phyloP scores from a whole-genome alignment of 1,284 basidiomycete species.

The Irpex sp. region DNA sequence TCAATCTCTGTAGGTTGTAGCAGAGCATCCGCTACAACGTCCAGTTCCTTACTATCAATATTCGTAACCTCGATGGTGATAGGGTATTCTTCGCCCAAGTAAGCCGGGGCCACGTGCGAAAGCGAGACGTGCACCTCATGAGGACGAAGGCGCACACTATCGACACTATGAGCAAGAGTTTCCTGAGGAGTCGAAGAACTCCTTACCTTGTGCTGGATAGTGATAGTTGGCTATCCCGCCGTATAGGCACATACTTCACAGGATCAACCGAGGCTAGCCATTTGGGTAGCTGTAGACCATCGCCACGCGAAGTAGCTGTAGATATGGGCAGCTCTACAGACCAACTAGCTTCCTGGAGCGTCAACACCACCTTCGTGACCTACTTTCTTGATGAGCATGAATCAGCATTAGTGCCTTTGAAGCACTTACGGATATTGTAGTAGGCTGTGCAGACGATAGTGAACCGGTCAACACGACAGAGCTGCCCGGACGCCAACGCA shows the following conservation, averaged over 20 bases:
- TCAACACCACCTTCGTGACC: conserved; percentile 50
- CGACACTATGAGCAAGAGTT: background rate
- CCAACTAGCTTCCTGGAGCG: conserved; percentile 58
- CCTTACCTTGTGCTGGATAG: conserved; percentile 40
- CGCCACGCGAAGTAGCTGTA: conserved; percentile 33
- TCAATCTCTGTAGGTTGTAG: conserved; percentile 79
- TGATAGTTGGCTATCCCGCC: conserved; percentile 42
- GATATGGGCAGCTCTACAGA: conserved; percentile 57
- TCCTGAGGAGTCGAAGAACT: conserved; percentile 9
- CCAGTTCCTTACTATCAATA: conserved; percentile 61
- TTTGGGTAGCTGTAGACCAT: conserved; percentile 27
- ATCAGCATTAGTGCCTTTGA: background rate
- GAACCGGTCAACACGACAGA: conserved; percentile 56
- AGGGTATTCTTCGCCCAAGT: conserved; percentile 74
- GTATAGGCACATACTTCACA: conserved; percentile 47
- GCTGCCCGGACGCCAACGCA: conserved; percentile 55
- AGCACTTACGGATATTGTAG: conserved; percentile 42
- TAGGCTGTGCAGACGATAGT: conserved; percentile 44
- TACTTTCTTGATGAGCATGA: conserved; percentile 21
- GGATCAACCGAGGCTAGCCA: conserved; percentile 60
- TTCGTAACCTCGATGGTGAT: conserved; percentile 68
- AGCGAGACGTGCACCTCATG: conserved; percentile 57
- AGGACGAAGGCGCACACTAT: conserved; percentile 61
- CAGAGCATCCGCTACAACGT: conserved; percentile 68
- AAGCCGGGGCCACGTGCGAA: conserved; percentile 61